Conservation (phyloP, 2,329 filamentous ascomycete genomes). For the Simplicillium sp. region DNA sequence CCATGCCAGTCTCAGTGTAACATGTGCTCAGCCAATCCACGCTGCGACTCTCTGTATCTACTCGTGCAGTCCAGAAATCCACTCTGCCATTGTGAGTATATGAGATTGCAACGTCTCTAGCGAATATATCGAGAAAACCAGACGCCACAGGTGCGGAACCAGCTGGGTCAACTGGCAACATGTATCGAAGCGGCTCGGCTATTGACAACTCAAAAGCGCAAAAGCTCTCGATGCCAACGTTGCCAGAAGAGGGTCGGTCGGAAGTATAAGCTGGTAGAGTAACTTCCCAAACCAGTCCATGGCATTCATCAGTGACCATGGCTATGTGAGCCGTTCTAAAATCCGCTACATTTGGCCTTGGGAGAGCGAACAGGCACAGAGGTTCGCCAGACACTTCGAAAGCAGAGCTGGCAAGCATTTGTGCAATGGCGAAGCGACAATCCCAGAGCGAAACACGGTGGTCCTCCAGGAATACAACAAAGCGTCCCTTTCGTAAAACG, state of each 20-base stretch:
- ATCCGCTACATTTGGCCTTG: constrained; percentile 46
- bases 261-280: constrained; percentile 42
- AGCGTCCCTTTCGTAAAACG: constrained; percentile 66
- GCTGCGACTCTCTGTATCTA: constrained; percentile 48
- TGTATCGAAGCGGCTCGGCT: constrained; percentile 49
- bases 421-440: constrained; percentile 50
- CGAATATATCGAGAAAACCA: constrained; percentile 77
- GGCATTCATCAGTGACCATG: constrained; percentile 70
- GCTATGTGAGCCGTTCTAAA: constrained; percentile 60
- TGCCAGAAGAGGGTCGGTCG: constrained; percentile 12
- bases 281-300: constrained; percentile 75
- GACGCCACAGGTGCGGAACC: constrained; percentile 62
- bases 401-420: constrained; percentile 35
- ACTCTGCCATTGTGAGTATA: constrained; percentile 68
- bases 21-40: constrained; percentile 80
- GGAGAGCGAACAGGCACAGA: constrained; percentile 70
- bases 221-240: constrained; percentile 47
- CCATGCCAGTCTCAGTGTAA: constrained; percentile 68
- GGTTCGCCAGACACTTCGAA: constrained; percentile 61
- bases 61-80: constrained; percentile 75
- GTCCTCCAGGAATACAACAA: constrained; percentile 72
- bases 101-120: constrained; percentile 76
- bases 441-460: constrained; percentile 71
- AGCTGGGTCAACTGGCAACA: constrained; percentile 80
- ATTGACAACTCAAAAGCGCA: constrained; percentile 60